A percentile compares a stretch with the other conserved stretches of the same genome.
phyloP scores from a whole-genome alignment of 1,284 basidiomycete genomes.

The Macrocystidia cucumis region DNA sequence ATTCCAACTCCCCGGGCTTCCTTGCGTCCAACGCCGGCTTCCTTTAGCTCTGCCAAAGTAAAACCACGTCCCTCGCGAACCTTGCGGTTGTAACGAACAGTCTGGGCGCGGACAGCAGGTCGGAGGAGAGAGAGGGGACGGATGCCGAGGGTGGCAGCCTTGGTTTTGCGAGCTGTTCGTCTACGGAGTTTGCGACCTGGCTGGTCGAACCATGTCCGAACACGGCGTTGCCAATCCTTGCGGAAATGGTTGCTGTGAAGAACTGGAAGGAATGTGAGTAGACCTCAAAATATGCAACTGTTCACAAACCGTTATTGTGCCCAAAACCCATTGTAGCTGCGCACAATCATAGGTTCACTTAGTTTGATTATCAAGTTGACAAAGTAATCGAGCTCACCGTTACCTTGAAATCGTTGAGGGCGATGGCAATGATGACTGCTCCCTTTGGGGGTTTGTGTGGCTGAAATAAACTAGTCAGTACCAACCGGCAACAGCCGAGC shows the following conservation, averaged over 20 bases:
- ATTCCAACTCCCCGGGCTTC: slow-evolving; percentile 92
- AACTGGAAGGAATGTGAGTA: slow-evolving; percentile 35
- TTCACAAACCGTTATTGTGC: slow-evolving; percentile 69
- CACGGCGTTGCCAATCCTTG: slow-evolving; percentile 96
- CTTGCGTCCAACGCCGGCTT: slow-evolving; percentile 93
- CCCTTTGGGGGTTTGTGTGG: slow-evolving; percentile 22
- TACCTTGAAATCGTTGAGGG: slow-evolving; percentile 35
- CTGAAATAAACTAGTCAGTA: slow-evolving; percentile 28
- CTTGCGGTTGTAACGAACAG: slow-evolving; percentile 98
- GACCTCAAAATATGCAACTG: not conserved
- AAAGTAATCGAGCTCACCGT: slow-evolving; percentile 21
- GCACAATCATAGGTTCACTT: slow-evolving; percentile 10
- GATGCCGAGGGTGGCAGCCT: slow-evolving; percentile 89
- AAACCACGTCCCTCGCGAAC: slow-evolving; percentile 97
- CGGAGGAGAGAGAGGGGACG: slow-evolving; percentile 90
- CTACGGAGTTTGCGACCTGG: slow-evolving; percentile 97
- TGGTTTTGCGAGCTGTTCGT: slow-evolving; percentile 88
- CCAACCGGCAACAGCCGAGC: slow-evolving; percentile 22
- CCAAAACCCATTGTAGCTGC: slow-evolving; percentile 66
- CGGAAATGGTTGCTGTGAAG: slow-evolving; percentile 95
- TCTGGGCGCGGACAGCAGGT: slow-evolving; percentile 95
- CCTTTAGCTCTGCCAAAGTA: slow-evolving; percentile 93
- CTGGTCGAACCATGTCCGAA: slow-evolving; percentile 99
- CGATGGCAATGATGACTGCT: slow-evolving; percentile 22
- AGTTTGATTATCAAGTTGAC: not conserved